Conservation (phyloP, 768 basidiomycete genomes). For the Suillus hirtellus region DNA sequence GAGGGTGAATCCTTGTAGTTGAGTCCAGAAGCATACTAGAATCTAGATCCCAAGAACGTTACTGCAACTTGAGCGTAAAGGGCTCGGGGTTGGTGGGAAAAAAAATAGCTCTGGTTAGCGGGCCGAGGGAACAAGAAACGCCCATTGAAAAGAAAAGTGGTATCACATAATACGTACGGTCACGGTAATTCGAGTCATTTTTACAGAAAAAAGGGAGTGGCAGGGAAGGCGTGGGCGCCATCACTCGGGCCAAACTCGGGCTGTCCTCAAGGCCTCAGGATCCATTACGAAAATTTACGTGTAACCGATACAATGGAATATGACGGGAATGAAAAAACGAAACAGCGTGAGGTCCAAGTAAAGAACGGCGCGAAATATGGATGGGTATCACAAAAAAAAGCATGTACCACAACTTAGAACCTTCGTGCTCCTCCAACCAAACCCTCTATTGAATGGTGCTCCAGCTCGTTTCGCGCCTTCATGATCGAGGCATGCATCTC, state of each 20-base stretch:
- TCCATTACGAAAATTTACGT: conserved; percentile 4
- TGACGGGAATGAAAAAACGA: conserved; percentile 3
- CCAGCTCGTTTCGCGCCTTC: conserved; percentile 93
- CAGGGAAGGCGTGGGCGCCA: background rate
- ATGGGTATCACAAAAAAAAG: conserved; percentile 1
- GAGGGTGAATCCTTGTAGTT: no score
- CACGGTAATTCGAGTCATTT: no score
- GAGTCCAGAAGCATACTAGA: no score
- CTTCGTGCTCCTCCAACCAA: conserved; percentile 52
- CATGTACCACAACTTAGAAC: background rate
- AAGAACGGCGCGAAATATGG: conserved; percentile 3
- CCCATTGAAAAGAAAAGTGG: no score
- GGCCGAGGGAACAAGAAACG: no score
- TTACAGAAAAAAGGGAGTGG: no score
- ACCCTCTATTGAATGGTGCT: conserved; percentile 95
- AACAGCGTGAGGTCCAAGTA: conserved; percentile 4
- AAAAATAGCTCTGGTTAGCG: no score
- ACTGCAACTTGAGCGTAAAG: no score
- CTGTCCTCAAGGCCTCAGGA: background rate
- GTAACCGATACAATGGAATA: conserved; percentile 7
- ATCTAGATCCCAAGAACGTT: no score
- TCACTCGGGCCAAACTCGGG: background rate
- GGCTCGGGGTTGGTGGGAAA: no score
- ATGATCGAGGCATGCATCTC: conserved; percentile 93
- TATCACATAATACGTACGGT: no score